A percentile compares a stretch with the other conserved stretches of the same genome.
Evolutionary conservation across 1,139 yeast species (phyloP).

Genomic region (Diutina siamensis): DNA sequence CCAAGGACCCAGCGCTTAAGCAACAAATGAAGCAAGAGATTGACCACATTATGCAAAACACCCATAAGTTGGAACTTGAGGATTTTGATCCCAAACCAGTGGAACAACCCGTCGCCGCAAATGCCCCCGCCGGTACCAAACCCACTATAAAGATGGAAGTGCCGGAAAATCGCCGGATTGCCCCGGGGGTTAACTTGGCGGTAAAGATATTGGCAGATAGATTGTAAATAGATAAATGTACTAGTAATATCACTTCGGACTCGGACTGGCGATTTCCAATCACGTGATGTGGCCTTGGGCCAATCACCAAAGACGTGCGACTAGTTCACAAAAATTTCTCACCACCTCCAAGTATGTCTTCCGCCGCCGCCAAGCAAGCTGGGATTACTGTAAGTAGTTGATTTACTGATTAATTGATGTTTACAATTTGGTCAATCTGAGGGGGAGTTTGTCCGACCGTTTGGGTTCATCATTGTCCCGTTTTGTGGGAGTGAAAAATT

Average conservation of each 20-base stretch:
- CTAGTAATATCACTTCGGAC: too few species aligned
- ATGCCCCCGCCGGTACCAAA: background rate
- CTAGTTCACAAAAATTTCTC: background rate
- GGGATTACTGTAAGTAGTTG: constrained; percentile 5
- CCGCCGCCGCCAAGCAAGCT: constrained; percentile 6
- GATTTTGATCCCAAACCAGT: constrained; percentile 43
- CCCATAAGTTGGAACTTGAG: constrained; percentile 28
- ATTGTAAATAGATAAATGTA: background rate
- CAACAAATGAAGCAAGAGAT: constrained; percentile 50
- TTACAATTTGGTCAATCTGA: too few species aligned
- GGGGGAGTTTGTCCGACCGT: too few species aligned
- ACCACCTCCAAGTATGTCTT: background rate
- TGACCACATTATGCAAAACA: constrained; percentile 41
- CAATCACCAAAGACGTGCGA: background rate
- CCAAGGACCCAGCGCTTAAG: constrained; percentile 54
- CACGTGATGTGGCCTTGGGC: background rate
- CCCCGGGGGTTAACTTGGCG: constrained; percentile 51
- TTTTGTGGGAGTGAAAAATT: too few species aligned
- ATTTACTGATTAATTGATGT: too few species aligned
- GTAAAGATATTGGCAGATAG: constrained; percentile 33
- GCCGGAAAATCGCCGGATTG: constrained; percentile 47
- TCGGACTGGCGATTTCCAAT: too few species aligned
- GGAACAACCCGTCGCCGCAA: background rate
- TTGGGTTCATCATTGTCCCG: too few species aligned
- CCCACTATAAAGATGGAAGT: constrained; percentile 13